Evolutionary conservation across 108 stramenopile genomes (phyloP), one percentile per base, ranked within the genome.

Genomic region (Pseudonitzschia multistriata): DNA sequence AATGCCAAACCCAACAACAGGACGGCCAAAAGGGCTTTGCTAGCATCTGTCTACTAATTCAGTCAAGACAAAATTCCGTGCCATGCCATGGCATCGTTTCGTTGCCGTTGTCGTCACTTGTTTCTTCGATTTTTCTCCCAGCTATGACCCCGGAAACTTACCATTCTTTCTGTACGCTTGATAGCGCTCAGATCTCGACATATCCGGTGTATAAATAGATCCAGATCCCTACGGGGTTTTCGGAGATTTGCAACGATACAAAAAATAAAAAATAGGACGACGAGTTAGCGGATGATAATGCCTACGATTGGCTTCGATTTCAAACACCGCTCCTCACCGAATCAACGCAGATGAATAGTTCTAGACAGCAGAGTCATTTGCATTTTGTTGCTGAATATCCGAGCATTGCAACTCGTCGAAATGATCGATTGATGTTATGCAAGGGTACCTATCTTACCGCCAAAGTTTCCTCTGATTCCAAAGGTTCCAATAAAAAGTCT

Each of bases 401-500:
- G 2, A 2, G 2, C 3, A 45, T 17, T n/a, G n/a, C n/a, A n/a
- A n/a, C n/a, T n/a, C 34, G 15, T 19, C 27, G 27, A 19, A 15
- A 17, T 22, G 4, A 34, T 28, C 47, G 1, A 27, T 31, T 22
- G 8, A 45, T 6, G 17, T 10, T 5, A 10, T 39, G 42, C 17
- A 13, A 17, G 13, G 42, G 15, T 13, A 17, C 42, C 17, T 45
- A 54, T 53, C 67, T 54, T 53, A 68, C 74, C 67, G 78, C 62
- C 33, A 83, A 71, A 25, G 74, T 57, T 19, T 79, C 49, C 14
- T 53, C 65, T 47, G 69, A 67, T 64, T 83, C 82, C 40, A 83
- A 29, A n/a, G 82, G 82, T 62, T 78, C 82, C 55, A 83, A 56
- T 39, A 83, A 67, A 54, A 78, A 83, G 33, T 76, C 78, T 47